These are phyloP conservation scores for Asterella californica DNA, from an alignment of 225 moss, liverwort and hornwort species.

Conservation along the genomic window DNA sequence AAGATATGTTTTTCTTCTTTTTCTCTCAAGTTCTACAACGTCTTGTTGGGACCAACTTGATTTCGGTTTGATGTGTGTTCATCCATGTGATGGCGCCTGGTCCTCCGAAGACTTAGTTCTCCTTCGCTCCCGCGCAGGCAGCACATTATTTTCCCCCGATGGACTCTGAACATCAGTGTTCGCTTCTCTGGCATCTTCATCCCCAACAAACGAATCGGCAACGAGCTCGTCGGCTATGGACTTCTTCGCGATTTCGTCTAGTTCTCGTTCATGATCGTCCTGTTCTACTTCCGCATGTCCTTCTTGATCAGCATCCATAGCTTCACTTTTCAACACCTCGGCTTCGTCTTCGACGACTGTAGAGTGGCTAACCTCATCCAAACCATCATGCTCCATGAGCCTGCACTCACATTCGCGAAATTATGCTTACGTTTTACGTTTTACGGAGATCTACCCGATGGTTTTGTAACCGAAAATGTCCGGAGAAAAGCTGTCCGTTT, in stretches of 20 bases:
- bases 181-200: background rate
- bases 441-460: no score
- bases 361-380: background rate
- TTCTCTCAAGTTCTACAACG: no score
- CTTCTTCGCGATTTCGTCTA: background rate
- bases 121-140: background rate
- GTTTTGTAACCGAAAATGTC: no score
- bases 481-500: no score
- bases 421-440: no score
- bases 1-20: no score
- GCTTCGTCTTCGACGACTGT: no score
- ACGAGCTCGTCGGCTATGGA: background rate
- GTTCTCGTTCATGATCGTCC: background rate
- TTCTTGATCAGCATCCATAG: background rate
- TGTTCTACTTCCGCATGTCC: background rate
- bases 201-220: background rate
- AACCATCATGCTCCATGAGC: background rate
- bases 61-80: no score
- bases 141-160: background rate
- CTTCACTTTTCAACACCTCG: background rate
- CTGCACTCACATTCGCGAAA: no score
- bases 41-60: no score
- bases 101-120: background rate
- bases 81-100: background rate
- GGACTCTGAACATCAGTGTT: background rate